Percentiles rank a stretch among this genome's conserved stretches.
Evolutionary conservation across 805 yeast genomes (phyloP).

Genomic region (Metschnikowia gruessii): DNA sequence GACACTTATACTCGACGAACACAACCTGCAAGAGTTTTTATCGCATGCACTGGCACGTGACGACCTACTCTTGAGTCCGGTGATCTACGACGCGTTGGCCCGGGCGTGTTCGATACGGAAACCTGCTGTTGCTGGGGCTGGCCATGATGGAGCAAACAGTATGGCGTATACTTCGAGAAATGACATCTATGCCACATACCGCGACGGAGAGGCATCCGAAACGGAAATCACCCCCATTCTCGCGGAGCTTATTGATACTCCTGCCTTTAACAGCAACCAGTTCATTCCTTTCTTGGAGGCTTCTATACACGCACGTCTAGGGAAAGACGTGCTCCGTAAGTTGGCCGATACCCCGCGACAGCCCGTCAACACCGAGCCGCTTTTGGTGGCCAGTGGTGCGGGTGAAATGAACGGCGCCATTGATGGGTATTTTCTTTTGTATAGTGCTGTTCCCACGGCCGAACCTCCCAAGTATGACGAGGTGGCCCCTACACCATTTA

Average conservation of each 20-base stretch:
- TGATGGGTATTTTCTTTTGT: constrained; percentile 71
- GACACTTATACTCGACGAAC: constrained; percentile 26
- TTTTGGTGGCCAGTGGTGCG: constrained; percentile 75
- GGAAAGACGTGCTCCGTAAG: constrained; percentile 55
- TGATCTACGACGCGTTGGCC: constrained; percentile 24
- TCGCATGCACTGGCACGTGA: constrained; percentile 13
- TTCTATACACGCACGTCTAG: constrained; percentile 60
- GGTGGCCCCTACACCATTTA: constrained; percentile 10
- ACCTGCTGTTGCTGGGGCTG: not conserved
- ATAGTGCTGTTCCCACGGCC: constrained; percentile 62
- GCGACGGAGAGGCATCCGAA: constrained; percentile 1
- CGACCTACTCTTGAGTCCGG: constrained; percentile 29
- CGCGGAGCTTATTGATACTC: constrained; percentile 71
- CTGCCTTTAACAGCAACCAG: constrained; percentile 62
- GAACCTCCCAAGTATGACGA: constrained; percentile 58
- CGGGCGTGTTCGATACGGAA: constrained; percentile 1
- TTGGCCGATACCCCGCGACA: constrained; percentile 60
- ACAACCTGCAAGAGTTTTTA: constrained; percentile 15
- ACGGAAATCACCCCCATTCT: constrained; percentile 44
- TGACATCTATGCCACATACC: constrained; percentile 22
- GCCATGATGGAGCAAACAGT: not conserved
- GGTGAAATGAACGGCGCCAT: constrained; percentile 71
- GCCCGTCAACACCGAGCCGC: constrained; percentile 62
- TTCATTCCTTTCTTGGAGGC: constrained; percentile 76
- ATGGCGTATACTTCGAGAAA: constrained; percentile 16